A percentile compares a stretch with the other conserved stretches of the same genome.
Evolutionary conservation across 1,284 basidiomycete species (phyloP).

Genomic region (Calocybe gambosa): DNA sequence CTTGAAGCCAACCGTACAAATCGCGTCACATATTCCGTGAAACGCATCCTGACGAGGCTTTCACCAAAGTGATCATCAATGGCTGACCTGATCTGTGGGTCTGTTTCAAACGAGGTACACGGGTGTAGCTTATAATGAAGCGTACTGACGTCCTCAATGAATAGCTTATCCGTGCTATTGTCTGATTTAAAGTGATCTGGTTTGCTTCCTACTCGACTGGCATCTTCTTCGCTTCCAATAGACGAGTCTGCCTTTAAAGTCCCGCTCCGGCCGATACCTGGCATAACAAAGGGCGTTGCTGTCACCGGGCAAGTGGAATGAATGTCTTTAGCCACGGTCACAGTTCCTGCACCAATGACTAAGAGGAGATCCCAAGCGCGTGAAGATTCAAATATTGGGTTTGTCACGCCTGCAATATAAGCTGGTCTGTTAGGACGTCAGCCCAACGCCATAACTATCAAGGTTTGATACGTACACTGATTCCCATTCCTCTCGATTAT

Average conservation of each 20-base stretch:
- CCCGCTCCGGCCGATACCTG: conserved; percentile 47
- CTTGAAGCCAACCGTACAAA: conserved; percentile 39
- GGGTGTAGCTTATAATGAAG: not conserved
- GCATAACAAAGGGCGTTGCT: conserved; percentile 32
- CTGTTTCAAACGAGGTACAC: not conserved
- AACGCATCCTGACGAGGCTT: conserved; percentile 37
- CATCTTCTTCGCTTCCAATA: conserved; percentile 56
- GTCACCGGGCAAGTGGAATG: conserved; percentile 49
- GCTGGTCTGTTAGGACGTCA: conserved; percentile 51
- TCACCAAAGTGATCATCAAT: conserved; percentile 44
- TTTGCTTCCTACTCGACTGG: conserved; percentile 35
- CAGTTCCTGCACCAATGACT: conserved; percentile 81
- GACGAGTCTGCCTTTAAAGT: conserved; percentile 59
- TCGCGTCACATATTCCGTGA: conserved; percentile 38
- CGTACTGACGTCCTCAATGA: conserved; percentile 84
- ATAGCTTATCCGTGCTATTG: conserved; percentile 70
- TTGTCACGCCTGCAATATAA: conserved; percentile 94
- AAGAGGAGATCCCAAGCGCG: conserved; percentile 90
- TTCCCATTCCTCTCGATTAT: conserved; percentile 86
- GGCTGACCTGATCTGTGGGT: conserved; percentile 26
- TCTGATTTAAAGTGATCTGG: conserved; percentile 53
- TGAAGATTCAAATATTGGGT: conserved; percentile 89
- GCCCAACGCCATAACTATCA: not conserved
- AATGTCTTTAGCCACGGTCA: conserved; percentile 84
- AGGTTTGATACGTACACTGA: conserved; percentile 54